Percentiles rank a stretch among this genome's conserved stretches.
phyloP scores from a whole-genome alignment of 1,284 basidiomycete species.

The Paramarasmius palmivorus region DNA sequence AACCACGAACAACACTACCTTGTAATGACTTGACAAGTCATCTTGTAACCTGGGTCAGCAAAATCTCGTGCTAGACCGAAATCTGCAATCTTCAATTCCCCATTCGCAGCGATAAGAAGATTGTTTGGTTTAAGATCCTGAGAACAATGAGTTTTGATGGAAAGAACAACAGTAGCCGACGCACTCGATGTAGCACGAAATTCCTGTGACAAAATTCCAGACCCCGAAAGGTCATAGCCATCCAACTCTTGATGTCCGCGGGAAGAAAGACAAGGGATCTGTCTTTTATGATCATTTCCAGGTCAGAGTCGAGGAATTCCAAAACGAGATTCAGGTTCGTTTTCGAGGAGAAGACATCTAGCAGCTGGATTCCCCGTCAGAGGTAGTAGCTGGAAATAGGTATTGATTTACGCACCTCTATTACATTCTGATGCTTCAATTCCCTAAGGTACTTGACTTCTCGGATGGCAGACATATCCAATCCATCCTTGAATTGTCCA shows the following conservation, averaged over 20 bases:
- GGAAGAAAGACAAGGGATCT: slow-evolving; percentile 88
- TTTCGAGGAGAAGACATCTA: slow-evolving; percentile 97
- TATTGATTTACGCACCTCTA: slow-evolving; percentile 59
- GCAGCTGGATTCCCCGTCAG: slow-evolving; percentile 56
- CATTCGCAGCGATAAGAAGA: slow-evolving; percentile 88
- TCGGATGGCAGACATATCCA: slow-evolving; percentile 98
- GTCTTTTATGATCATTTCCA: slow-evolving; percentile 97
- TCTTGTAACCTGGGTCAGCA: slow-evolving; percentile 89
- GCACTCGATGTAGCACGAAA: slow-evolving; percentile 90
- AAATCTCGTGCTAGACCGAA: slow-evolving; percentile 98
- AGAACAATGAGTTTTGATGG: slow-evolving; percentile 5
- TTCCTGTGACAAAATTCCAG: slow-evolving; percentile 97
- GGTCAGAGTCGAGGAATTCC: slow-evolving; percentile 96
- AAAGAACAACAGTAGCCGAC: slow-evolving; percentile 22
- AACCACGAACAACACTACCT: slow-evolving; percentile 45
- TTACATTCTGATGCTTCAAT: slow-evolving; percentile 92
- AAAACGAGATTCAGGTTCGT: slow-evolving; percentile 96
- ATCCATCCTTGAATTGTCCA: slow-evolving; percentile 95
- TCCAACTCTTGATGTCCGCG: slow-evolving; percentile 98
- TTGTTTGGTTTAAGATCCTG: slow-evolving; percentile 99
- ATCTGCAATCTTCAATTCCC: slow-evolving; percentile 96
- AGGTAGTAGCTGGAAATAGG: neutral
- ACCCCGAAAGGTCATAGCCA: slow-evolving; percentile 96
- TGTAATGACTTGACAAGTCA: slow-evolving; percentile 99
- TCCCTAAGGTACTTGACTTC: slow-evolving; percentile 98